Evolutionary conservation across 108 stramenopile species (phyloP).

Genomic region (Pseudonitzschia pungens): DNA sequence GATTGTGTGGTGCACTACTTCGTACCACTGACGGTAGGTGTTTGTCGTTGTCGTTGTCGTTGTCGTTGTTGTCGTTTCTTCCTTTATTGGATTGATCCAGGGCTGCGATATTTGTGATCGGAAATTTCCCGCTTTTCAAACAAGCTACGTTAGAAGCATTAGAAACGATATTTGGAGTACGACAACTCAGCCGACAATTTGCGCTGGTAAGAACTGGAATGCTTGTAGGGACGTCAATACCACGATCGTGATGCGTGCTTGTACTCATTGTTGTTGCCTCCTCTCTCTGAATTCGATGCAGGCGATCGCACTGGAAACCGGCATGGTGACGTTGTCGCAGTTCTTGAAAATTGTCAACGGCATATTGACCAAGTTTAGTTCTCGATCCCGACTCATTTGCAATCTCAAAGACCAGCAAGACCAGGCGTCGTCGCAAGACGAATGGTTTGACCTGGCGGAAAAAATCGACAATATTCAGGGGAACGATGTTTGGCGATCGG

Average conservation of each 20-base stretch:
- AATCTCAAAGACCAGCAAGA: slow-evolving; percentile 65
- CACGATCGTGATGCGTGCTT: slow-evolving; percentile 14
- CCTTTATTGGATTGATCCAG: slow-evolving; percentile 8
- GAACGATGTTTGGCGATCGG: slow-evolving; percentile 76
- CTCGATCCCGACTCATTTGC: slow-evolving; percentile 68
- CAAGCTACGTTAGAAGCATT: slow-evolving; percentile 56
- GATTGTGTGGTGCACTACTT: not conserved
- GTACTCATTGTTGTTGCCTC: not conserved
- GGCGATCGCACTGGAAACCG: slow-evolving; percentile 68
- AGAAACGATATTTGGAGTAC: slow-evolving; percentile 75
- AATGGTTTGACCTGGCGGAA: slow-evolving; percentile 91
- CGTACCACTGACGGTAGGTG: not conserved
- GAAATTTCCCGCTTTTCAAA: slow-evolving; percentile 51
- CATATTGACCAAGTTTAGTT: slow-evolving; percentile 62
- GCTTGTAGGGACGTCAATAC: not conserved
- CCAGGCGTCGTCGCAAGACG: slow-evolving; percentile 60
- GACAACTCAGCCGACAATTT: slow-evolving; percentile 67
- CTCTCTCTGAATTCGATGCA: not conserved
- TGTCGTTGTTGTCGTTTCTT: slow-evolving; percentile 1
- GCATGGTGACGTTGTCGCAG: slow-evolving; percentile 71
- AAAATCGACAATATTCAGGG: slow-evolving; percentile 82
- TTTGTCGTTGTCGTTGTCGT: not conserved
- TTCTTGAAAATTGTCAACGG: slow-evolving; percentile 51
- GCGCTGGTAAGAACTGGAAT: slow-evolving; percentile 30
- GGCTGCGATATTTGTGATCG: slow-evolving; percentile 28